phyloP scores from a whole-genome alignment of 306 rosid genomes.

The Aeschynomene evenia region DNA sequence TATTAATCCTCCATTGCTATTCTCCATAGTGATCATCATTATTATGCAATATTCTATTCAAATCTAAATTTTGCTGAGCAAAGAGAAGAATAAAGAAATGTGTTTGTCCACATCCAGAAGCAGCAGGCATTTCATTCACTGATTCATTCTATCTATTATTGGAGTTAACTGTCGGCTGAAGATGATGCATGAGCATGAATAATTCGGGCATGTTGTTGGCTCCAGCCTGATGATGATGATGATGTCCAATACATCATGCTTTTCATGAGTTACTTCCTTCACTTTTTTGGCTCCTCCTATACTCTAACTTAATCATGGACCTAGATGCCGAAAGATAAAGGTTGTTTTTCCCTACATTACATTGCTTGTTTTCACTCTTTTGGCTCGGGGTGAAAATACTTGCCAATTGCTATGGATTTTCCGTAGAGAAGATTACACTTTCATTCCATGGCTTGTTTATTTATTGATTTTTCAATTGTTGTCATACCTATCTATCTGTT shows the following conservation, averaged over 20 bases:
- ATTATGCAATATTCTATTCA: too few species aligned
- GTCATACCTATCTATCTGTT: neutral
- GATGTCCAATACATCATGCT: slow-evolving; percentile 15
- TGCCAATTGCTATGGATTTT: neutral
- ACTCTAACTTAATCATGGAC: slow-evolving; percentile 24
- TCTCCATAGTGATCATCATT: neutral
- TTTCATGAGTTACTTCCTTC: slow-evolving; percentile 17
- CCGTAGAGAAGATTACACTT: neutral
- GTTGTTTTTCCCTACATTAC: neutral
- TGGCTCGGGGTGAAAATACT: slow-evolving; percentile 4
- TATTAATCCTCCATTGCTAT: neutral
- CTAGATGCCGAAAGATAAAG: slow-evolving; percentile 29
- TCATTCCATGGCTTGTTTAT: neutral
- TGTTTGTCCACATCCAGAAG: neutral
- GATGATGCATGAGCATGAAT: slow-evolving; percentile 6
- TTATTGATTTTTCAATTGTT: neutral
- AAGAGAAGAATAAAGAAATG: neutral
- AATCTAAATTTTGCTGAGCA: neutral
- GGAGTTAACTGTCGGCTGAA: neutral
- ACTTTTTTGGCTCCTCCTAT: neutral
- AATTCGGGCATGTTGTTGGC: neutral
- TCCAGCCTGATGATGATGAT: slow-evolving; percentile 27
- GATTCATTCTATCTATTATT: too few species aligned
- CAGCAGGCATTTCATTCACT: neutral
- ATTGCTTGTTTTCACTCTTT: neutral